A percentile compares a stretch with the other conserved stretches of the same genome.
Evolutionary conservation across 2,329 filamentous ascomycete genomes (phyloP).

Genomic region (Colletotrichum tropicale): DNA sequence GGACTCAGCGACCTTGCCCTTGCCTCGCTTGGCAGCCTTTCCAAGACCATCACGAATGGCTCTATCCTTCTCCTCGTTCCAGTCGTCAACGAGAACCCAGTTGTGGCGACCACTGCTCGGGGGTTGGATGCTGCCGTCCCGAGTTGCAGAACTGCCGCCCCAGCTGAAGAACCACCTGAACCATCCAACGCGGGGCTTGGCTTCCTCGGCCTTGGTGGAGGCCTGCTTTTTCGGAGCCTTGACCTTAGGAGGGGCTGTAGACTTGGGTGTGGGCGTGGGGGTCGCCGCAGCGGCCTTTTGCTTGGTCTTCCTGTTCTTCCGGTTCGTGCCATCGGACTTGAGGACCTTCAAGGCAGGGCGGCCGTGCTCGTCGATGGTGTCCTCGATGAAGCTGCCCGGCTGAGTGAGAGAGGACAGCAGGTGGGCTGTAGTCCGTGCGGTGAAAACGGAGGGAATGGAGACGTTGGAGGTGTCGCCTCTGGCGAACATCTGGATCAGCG

Average conservation of each 20-base stretch:
- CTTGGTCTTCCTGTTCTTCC: slow-evolving; percentile 38
- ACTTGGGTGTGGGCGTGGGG: slow-evolving; percentile 27
- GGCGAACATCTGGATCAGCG: slow-evolving; percentile 97
- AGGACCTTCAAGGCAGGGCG: slow-evolving; percentile 60
- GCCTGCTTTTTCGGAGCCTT: slow-evolving; percentile 30
- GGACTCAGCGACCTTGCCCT: slow-evolving; percentile 25
- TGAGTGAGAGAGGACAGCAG: slow-evolving; percentile 87
- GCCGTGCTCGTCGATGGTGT: slow-evolving; percentile 64
- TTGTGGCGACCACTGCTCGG: slow-evolving; percentile 77
- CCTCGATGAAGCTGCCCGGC: slow-evolving; percentile 66
- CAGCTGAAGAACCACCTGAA: slow-evolving; percentile 47
- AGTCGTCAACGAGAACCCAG: slow-evolving; percentile 74
- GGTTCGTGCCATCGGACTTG: slow-evolving; percentile 44
- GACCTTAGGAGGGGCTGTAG: slow-evolving; percentile 28
- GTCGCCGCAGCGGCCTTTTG: slow-evolving; percentile 31
- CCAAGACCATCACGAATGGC: slow-evolving; percentile 45
- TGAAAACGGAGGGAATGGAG: slow-evolving; percentile 93
- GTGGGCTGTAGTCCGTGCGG: slow-evolving; percentile 92
- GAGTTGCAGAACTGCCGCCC: slow-evolving; percentile 30
- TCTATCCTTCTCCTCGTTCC: slow-evolving; percentile 59
- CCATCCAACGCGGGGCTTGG: slow-evolving; percentile 40
- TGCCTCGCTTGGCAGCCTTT: slow-evolving; percentile 35
- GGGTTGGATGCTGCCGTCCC: slow-evolving; percentile 63
- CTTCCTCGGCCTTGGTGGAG: slow-evolving; percentile 22
- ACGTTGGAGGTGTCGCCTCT: slow-evolving; percentile 94